phyloP scores from a whole-genome alignment of 2,329 filamentous ascomycete genomes.

The Colletotrichum zoysiae region DNA sequence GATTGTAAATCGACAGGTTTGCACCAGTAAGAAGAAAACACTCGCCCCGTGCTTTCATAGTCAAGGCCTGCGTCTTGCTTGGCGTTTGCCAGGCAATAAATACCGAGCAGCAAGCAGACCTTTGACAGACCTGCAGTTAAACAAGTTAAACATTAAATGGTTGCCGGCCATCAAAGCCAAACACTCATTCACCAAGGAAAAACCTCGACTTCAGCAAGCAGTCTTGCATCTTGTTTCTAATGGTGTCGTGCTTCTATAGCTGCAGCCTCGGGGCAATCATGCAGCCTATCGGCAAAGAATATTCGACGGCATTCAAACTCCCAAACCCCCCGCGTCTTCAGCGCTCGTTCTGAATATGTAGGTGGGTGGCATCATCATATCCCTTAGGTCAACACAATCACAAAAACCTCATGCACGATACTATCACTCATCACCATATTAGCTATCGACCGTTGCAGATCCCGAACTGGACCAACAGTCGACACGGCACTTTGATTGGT shows the following conservation, averaged over 20 bases:
- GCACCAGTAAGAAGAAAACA: conserved; percentile 49
- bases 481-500: conserved; percentile 21
- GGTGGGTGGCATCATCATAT: background rate
- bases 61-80: conserved; percentile 45
- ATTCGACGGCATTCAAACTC: background rate
- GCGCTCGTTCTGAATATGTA: background rate
- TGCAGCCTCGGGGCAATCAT: background rate
- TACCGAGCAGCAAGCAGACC: conserved; percentile 32
- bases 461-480: conserved; percentile 31
- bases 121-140: background rate
- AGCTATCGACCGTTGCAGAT: conserved; percentile 18
- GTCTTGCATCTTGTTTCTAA: background rate
- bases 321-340: background rate
- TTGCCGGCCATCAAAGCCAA: background rate
- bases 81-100: conserved; percentile 46
- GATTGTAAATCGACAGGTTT: conserved; percentile 43
- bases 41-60: conserved; percentile 44
- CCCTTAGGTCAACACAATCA: background rate
- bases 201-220: background rate
- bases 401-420: background rate
- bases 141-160: too few relatives aligned
- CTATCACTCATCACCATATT: background rate
- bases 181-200: background rate
- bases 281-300: background rate
- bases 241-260: background rate